Base-by-base conservation (phyloP, 2,329 filamentous ascomycete species). In the Ceratocystis harringtonii region DNA sequence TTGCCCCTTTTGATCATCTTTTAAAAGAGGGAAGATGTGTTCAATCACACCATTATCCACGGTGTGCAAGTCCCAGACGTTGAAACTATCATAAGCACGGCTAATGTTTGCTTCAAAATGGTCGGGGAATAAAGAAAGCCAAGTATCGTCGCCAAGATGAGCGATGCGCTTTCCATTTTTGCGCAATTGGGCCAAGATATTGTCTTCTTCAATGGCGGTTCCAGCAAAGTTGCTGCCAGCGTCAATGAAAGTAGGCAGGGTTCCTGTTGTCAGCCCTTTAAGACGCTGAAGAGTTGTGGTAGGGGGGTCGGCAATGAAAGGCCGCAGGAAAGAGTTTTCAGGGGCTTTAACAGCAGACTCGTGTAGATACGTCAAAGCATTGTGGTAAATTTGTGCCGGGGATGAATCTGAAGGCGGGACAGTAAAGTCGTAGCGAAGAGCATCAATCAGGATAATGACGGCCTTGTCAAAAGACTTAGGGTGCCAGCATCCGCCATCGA, bases 121-220 rank as follows among this genome's bases (percentile, higher is more conserved):
- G n/a, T 82, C 89, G 0, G 94, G 94, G 73, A 97, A 99, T 17
- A 99, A 78, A 55, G 90, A 82, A 69, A 91, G 89, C 94, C 94
- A 99, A 3, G 94, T 99, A 75, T 99, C 92, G 74, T 99, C 94
- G n/a, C 94, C 94, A 45, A 99, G 78, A 72, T 99, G 95, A 5
- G 92, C 94, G 70, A 99, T 84, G 69, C 82, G 89, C 79, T 90
- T 77, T 74, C 83, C 72, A 76, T 84, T 75, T 77, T 87, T 72
- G 74, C 79, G 73, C 78, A 88, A 73, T 75, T 95, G 75, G 80
- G 85, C 76, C 76, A 88, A 72, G 76, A 86, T 70, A 77, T 95
- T 79, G 73, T 99, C 94, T 78, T 99, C 94, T 66, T 96, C 92
- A 70, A 99, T 96, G 5, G 90, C 90, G 2, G 89, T 95, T 1